Base-by-base conservation (phyloP, 164 flowering plant species). In the Platanus orientalis region DNA sequence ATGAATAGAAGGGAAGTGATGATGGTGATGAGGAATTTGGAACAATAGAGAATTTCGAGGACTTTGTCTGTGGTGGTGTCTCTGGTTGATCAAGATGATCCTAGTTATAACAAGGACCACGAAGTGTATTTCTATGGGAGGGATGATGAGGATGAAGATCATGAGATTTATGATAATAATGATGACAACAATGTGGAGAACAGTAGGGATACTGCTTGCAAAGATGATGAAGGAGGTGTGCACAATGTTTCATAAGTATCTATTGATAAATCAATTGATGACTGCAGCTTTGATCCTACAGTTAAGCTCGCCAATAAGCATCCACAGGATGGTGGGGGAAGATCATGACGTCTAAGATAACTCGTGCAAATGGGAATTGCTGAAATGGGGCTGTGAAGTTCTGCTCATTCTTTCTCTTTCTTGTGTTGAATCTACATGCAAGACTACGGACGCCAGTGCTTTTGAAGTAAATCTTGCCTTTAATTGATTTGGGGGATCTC, bases 1-100 rank as follows among this genome's bases (percentile, higher is more conserved):
- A 90, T 73, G 92, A 82, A 69, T 80, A 80, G 82, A 83, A 75
- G 40, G 70, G 65, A 29, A 76, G 47, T 36, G 77, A 73, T 32
- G 80, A 73, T 58, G 69, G 67, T 20, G 56, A 69, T 25, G 76
- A 77, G 63, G n/a, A n/a, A n/a, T 53, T 45, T 75, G 74, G 58
- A 49, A 30, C 60, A n/a, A 36, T 57, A 27, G 81, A 69, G 24
- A 88, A 84, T 30, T 84, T 78, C 11, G 83, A 72, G 11, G 83
- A 78, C 25, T n/a, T n/a, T n/a, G n/a, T 79, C 83, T 51, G 79
- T 36, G n/a, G 71, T 79, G 16, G 79, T 79, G 58, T 80, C 87
- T 58, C 75, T 62, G 7, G 60, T 34, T 53, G 70, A 69, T 64
- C 71, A 64, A 42, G 69, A 66, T 24, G 48, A 56, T 27, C 51